Percentiles rank a stretch among this genome's conserved stretches.
phyloP scores from a whole-genome alignment of 2,329 filamentous ascomycete genomes.

The Stachybotrys elegans region DNA sequence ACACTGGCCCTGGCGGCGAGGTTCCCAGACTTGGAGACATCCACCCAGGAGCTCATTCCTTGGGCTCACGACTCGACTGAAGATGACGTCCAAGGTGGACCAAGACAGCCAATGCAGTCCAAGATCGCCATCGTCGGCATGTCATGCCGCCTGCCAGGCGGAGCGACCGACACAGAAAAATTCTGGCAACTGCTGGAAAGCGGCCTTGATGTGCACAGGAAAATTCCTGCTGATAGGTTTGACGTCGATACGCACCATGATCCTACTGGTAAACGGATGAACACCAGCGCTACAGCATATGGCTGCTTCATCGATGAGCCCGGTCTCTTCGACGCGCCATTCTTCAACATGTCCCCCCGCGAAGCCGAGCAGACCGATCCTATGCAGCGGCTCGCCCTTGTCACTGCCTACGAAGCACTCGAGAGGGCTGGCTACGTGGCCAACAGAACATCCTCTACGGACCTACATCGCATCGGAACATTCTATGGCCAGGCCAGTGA shows the following conservation, averaged over 20 bases:
- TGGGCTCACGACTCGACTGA: too few relatives aligned
- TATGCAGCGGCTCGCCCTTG: constrained; percentile 66
- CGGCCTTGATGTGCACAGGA: constrained; percentile 61
- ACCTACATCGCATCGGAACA: constrained; percentile 56
- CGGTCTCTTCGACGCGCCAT: constrained; percentile 68
- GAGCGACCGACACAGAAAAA: constrained; percentile 33
- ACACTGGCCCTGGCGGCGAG: background rate
- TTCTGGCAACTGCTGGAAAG: constrained; percentile 63
- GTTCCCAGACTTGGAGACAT: background rate
- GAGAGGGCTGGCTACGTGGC: constrained; percentile 70
- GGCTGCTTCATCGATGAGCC: constrained; percentile 68
- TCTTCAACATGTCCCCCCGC: constrained; percentile 80
- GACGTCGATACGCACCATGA: constrained; percentile 64
- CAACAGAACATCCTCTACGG: constrained; percentile 62
- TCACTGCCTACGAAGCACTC: constrained; percentile 74
- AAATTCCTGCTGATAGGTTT: constrained; percentile 62
- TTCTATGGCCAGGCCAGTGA: constrained; percentile 74
- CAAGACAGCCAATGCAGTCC: too few relatives aligned
- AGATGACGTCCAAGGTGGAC: too few relatives aligned
- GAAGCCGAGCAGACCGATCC: constrained; percentile 74
- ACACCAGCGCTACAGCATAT: constrained; percentile 64
- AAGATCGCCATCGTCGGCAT: constrained; percentile 79
- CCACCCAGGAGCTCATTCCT: background rate
- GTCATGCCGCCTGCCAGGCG: constrained; percentile 39
- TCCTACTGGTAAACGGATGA: constrained; percentile 60